Percentiles rank a stretch among this genome's conserved stretches.
Conservation (phyloP, 1,284 basidiomycete species). For the Schizophyllum amplum region DNA sequence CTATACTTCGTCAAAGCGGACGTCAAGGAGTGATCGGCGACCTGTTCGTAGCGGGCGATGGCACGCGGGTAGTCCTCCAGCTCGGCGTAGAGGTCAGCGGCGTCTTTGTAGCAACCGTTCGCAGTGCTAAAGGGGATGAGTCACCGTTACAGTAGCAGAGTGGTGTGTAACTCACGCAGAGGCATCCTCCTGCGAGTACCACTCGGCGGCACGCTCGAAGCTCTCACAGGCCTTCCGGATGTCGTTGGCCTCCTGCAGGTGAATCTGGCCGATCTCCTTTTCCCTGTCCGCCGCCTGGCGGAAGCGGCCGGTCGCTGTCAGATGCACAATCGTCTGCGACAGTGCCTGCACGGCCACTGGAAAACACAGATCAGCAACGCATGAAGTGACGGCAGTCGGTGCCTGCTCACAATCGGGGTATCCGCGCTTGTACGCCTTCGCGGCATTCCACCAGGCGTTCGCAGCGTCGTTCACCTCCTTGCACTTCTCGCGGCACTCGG, state of each 20-base stretch:
- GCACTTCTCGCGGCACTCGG: conserved; percentile 83
- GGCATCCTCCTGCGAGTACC: conserved; percentile 97
- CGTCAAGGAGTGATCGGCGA: conserved; percentile 79
- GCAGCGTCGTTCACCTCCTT: conserved; percentile 89
- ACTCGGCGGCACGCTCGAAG: conserved; percentile 90
- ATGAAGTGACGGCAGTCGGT: conserved; percentile 1
- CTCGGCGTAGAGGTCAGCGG: conserved; percentile 91
- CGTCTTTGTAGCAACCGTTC: conserved; percentile 93
- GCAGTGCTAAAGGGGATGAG: conserved; percentile 63
- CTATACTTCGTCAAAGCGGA: conserved; percentile 95
- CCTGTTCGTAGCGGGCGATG: conserved; percentile 84
- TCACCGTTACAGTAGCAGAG: conserved; percentile 7
- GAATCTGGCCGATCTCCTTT: conserved; percentile 93
- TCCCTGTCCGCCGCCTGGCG: conserved; percentile 96
- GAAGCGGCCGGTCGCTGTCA: conserved; percentile 85
- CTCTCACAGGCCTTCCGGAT: conserved; percentile 82
- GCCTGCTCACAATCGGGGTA: conserved; percentile 67
- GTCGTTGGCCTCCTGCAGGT: conserved; percentile 73
- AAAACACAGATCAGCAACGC: conserved; percentile 12
- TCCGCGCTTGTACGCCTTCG: conserved; percentile 88
- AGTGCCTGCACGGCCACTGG: conserved; percentile 90
- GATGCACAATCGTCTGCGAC: conserved; percentile 75
- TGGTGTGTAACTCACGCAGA: conserved; percentile 66
- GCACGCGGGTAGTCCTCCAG: conserved; percentile 81
- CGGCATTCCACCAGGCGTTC: conserved; percentile 95